Evolutionary conservation across 768 basidiomycete species (phyloP).

Genomic region (Stropharia rugosoannulata): DNA sequence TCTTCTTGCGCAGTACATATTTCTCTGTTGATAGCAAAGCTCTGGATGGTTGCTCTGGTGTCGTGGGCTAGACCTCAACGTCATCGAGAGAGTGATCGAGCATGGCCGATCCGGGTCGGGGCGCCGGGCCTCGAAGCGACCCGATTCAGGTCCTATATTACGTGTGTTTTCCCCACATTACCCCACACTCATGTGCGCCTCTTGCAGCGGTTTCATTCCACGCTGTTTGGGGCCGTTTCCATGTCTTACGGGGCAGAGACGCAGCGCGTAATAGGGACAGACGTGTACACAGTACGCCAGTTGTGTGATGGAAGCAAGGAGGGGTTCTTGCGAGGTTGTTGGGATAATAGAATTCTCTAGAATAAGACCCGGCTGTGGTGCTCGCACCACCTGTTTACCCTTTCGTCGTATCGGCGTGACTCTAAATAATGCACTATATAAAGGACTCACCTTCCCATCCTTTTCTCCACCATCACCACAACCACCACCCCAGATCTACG

Average conservation of each 20-base stretch:
- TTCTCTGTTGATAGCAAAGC: no score
- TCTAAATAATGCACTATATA: slow-evolving; percentile 22
- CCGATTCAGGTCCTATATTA: slow-evolving; percentile 9
- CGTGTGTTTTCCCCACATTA: slow-evolving; percentile 17
- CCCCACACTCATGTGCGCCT: slow-evolving; percentile 11
- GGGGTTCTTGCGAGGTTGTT: neutral
- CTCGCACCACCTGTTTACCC: slow-evolving; percentile 15
- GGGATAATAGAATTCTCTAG: slow-evolving; percentile 20
- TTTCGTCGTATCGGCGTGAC: slow-evolving; percentile 17
- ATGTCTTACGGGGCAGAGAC: neutral
- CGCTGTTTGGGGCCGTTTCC: neutral
- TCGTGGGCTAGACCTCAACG: no score
- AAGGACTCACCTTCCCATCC: slow-evolving; percentile 10
- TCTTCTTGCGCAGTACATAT: no score
- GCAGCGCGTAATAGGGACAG: neutral
- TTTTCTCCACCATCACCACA: slow-evolving; percentile 11
- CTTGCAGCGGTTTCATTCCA: no score
- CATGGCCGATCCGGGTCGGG: no score
- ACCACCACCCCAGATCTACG: neutral
- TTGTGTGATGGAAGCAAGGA: neutral
- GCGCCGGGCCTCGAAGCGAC: slow-evolving; percentile 10
- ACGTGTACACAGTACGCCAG: neutral
- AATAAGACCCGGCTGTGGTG: slow-evolving; percentile 12
- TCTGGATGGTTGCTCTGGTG: no score
- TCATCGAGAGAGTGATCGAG: no score